Evolutionary conservation across 139 green algal species (phyloP), one percentile per base, ranked within the genome.

Genomic region (Spirogloea muscicola): DNA sequence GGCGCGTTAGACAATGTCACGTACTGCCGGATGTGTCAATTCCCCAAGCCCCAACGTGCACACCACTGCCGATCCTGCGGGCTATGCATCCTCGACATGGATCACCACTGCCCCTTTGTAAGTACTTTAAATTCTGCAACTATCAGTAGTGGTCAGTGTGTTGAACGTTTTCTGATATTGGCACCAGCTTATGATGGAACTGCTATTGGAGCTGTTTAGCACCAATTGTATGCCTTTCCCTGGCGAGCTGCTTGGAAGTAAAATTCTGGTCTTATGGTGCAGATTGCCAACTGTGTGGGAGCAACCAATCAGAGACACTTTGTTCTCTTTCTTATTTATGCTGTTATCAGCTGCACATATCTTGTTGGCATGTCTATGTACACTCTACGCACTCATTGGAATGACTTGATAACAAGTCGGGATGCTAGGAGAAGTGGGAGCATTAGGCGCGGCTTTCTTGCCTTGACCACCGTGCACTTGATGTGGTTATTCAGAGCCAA

Each of bases 51-150:
- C 38, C 49, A 34, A 4, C 10, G 25, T 37, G 71, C 77, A 0
- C 77, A 84, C 57, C 77, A 84, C 42, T 84, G 77, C 72, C 34
- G 71, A 2, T 21, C 52, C 41, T 84, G 77, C 64, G 1, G 52
- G 7, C 13, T 13, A 27, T 84, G 77, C 48, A 71, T 84, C n/a
- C 3, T 80, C 29, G 77, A 75, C n/a, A 84, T 84, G 77, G 77
- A 84, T 37, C 77, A 84, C 34, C 77, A 84, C 72, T 84, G 77
- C 37, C 77, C 77, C 13, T 84, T 84, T 60, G 65, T 82, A 67
- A 48, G 64, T 48, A 42, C 16, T 65, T 21, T 34, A 39, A 13
- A 65, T 13, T 55, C 18, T 36, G 27, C 18, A 41, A 18, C 57
- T 65, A 13, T 16, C 13, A 13, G 13, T 55, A 41, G 57, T 18